Conservation (phyloP, 768 basidiomycete genomes). For the Boletus tylopilopsis region DNA sequence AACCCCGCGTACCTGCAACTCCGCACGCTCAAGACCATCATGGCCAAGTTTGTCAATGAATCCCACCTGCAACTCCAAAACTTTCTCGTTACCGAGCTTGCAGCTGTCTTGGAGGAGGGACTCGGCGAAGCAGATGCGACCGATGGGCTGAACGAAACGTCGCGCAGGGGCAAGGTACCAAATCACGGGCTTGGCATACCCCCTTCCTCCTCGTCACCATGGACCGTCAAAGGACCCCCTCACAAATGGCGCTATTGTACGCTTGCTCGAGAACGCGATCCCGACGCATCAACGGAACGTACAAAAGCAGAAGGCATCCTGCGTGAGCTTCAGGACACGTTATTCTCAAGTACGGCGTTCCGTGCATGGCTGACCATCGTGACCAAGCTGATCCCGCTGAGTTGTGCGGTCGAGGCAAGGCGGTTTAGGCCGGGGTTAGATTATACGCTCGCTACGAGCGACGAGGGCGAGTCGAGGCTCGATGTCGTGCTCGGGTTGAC, state of each 20-base stretch:
- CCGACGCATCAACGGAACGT: conserved; percentile 6
- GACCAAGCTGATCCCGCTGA: conserved; percentile 66
- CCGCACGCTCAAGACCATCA: conserved; percentile 75
- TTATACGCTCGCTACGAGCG: conserved; percentile 90
- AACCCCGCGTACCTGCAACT: conserved; percentile 88
- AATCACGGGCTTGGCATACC: conserved; percentile 61
- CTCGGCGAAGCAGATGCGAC: conserved; percentile 59
- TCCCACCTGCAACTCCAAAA: conserved; percentile 86
- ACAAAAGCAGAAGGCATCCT: conserved; percentile 19
- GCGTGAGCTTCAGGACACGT: conserved; percentile 59
- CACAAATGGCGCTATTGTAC: conserved; percentile 93
- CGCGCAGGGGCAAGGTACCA: conserved; percentile 55
- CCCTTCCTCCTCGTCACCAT: conserved; percentile 44
- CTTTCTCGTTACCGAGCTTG: conserved; percentile 73
- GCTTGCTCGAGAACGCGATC: conserved; percentile 31
- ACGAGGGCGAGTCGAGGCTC: conserved; percentile 74
- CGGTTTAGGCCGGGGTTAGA: conserved; percentile 91
- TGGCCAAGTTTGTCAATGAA: conserved; percentile 77
- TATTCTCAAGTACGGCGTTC: conserved; percentile 81
- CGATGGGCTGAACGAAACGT: conserved; percentile 55
- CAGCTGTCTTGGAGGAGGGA: conserved; percentile 59
- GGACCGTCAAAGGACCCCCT: conserved; percentile 81
- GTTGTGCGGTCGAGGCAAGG: conserved; percentile 74
- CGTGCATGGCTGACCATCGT: conserved; percentile 84
- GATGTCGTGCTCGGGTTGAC: conserved; percentile 88